Conservation (phyloP, 495 filamentous ascomycete genomes). For the Cenococcum geophilum region DNA sequence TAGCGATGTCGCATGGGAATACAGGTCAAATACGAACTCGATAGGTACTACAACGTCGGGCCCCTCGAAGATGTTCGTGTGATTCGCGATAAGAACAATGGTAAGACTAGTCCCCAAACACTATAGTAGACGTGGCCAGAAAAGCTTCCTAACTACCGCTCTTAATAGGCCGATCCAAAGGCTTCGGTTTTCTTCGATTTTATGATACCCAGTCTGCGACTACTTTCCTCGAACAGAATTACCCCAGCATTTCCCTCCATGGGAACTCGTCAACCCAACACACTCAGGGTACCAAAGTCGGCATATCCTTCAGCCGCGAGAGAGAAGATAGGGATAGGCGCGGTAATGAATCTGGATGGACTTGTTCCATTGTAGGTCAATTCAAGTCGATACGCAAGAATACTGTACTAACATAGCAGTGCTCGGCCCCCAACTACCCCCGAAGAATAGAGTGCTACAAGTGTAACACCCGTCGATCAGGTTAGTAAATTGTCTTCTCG, state of each 20-base stretch:
- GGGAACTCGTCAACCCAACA: too few species aligned
- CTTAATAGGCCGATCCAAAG: constrained; percentile 1
- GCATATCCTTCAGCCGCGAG: too few species aligned
- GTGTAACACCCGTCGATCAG: background rate
- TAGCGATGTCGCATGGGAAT: constrained; percentile 24
- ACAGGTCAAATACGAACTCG: constrained; percentile 60
- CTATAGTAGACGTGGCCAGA: background rate
- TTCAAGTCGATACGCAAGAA: background rate
- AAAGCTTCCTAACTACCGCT: background rate
- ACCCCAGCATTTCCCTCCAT: background rate
- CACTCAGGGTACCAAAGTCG: too few species aligned
- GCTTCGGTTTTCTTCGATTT: constrained; percentile 1
- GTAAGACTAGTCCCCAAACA: background rate
- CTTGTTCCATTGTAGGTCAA: background rate
- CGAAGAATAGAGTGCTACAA: background rate
- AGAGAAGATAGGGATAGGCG: background rate
- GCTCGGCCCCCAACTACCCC: background rate
- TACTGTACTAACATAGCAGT: background rate
- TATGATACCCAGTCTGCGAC: background rate
- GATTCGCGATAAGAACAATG: constrained; percentile 46
- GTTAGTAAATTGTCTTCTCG: background rate
- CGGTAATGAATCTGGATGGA: background rate
- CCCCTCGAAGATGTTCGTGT: constrained; percentile 58
- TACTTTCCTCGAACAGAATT: background rate
- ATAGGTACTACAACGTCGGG: constrained; percentile 51